Evolutionary conservation across 371 early-diverging fungal genomes (phyloP).

Genomic region (Mortierella sp.): DNA sequence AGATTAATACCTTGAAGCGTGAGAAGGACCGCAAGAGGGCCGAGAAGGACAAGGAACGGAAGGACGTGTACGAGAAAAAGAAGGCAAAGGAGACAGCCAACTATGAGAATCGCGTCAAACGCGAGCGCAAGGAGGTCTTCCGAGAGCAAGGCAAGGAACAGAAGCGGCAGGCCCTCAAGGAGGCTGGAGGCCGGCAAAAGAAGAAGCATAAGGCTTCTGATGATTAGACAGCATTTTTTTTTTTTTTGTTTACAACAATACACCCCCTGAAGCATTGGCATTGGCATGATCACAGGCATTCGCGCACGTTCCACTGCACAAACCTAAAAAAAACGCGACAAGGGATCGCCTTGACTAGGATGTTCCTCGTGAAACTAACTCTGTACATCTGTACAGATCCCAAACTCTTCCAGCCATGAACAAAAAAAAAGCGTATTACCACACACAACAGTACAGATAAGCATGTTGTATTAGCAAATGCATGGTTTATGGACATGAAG

Average conservation of each 20-base stretch:
- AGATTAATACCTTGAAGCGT: constrained; percentile 86
- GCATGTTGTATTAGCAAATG: too few species aligned
- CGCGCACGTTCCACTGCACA: too few species aligned
- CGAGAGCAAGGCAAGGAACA: constrained; percentile 51
- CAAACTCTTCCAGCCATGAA: too few species aligned
- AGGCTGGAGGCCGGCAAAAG: constrained; percentile 47
- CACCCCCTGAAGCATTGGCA: too few species aligned
- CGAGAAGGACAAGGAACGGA: constrained; percentile 65
- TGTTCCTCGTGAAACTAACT: too few species aligned
- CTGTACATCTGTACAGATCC: too few species aligned
- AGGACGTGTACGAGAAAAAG: constrained; percentile 62
- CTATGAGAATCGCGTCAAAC: constrained; percentile 50
- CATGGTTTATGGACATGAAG: background rate
- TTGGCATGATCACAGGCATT: too few species aligned
- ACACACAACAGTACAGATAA: too few species aligned
- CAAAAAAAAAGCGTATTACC: too few species aligned
- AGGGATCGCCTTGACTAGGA: too few species aligned
- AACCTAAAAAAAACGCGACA: too few species aligned
- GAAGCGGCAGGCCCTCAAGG: constrained; percentile 46
- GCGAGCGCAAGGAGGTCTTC: constrained; percentile 49
- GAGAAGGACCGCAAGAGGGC: constrained; percentile 85
- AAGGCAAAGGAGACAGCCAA: constrained; percentile 66
- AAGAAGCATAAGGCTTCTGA: constrained; percentile 47
- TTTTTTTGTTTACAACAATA: too few species aligned
- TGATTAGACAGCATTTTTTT: constrained; percentile 26